These are phyloP conservation scores for Saccharomycopsis babjevae DNA, from an alignment of 805 yeast species.

Conservation along the genomic window DNA sequence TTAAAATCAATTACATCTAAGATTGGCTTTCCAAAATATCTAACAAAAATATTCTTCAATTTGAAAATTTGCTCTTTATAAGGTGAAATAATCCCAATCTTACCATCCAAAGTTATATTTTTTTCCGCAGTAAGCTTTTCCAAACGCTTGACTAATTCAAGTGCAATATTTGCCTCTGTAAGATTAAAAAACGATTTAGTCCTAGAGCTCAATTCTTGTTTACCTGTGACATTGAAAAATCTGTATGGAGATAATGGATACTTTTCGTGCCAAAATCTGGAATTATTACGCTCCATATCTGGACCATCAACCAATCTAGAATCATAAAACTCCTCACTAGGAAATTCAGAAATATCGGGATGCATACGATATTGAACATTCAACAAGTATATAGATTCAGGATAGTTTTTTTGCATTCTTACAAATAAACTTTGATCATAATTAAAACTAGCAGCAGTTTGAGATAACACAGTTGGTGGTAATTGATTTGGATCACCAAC, in stretches of 20 bases:
- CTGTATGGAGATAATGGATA: conserved; percentile 59
- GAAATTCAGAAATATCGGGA: conserved; percentile 80
- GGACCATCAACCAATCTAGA: conserved; percentile 70
- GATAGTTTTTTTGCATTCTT: conserved; percentile 69
- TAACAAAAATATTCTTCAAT: conserved; percentile 46
- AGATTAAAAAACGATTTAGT: conserved; percentile 65
- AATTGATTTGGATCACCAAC: conserved; percentile 98
- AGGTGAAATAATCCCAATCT: conserved; percentile 88
- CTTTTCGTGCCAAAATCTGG: conserved; percentile 64
- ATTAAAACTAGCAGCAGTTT: conserved; percentile 64
- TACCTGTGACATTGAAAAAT: conserved; percentile 57
- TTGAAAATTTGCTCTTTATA: conserved; percentile 76
- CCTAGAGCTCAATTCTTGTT: conserved; percentile 51
- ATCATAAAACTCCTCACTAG: conserved; percentile 72
- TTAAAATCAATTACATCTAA: conserved; percentile 70
- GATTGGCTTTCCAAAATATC: conserved; percentile 53
- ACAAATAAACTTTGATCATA: conserved; percentile 93
- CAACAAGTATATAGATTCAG: conserved; percentile 54
- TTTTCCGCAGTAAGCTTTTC: conserved; percentile 36
- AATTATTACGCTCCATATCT: conserved; percentile 48
- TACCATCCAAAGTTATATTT: conserved; percentile 45
- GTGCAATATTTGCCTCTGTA: conserved; percentile 63
- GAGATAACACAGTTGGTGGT: conserved; percentile 93
- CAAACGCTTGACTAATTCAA: conserved; percentile 52
- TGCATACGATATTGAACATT: conserved; percentile 98